phyloP scores from a whole-genome alignment of 2,329 filamentous ascomycete genomes.

The Penicillium sp. region DNA sequence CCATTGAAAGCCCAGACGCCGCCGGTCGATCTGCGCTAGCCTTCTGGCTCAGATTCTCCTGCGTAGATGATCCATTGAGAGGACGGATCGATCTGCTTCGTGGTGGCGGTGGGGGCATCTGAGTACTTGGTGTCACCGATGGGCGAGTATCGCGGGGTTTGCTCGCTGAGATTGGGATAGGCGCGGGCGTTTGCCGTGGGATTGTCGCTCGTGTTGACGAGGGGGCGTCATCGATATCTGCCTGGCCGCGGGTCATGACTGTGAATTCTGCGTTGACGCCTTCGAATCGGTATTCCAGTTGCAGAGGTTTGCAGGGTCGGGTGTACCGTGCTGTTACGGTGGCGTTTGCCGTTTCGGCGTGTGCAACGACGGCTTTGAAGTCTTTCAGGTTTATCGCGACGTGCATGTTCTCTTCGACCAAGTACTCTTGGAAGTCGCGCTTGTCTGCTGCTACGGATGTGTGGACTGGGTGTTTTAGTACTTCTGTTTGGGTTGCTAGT shows the following conservation, averaged over 20 bases:
- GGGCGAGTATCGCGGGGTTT: slow-evolving; percentile 10
- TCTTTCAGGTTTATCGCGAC: slow-evolving; percentile 65
- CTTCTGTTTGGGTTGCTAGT: slow-evolving; percentile 45
- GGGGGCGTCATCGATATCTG: slow-evolving; percentile 39
- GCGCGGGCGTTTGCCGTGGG: slow-evolving; percentile 39
- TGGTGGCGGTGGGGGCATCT: slow-evolving; percentile 33
- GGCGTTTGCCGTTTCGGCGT: slow-evolving; percentile 60
- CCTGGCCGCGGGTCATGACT: slow-evolving; percentile 64
- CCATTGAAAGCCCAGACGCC: slow-evolving; percentile 33
- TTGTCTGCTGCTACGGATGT: slow-evolving; percentile 63
- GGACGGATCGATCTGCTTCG: slow-evolving; percentile 35
- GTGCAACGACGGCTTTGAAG: slow-evolving; percentile 63
- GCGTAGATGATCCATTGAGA: slow-evolving; percentile 33
- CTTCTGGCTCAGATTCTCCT: slow-evolving; percentile 22
- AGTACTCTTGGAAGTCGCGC: slow-evolving; percentile 61
- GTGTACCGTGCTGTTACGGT: slow-evolving; percentile 60
- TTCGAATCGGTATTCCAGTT: slow-evolving; percentile 58
- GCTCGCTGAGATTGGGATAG: slow-evolving; percentile 21
- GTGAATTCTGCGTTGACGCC: slow-evolving; percentile 62
- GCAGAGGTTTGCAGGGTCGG: slow-evolving; percentile 58
- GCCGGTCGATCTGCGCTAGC: slow-evolving; percentile 30
- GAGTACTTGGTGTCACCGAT: slow-evolving; percentile 15
- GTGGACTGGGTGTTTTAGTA: slow-evolving; percentile 64
- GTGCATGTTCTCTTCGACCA: slow-evolving; percentile 59
- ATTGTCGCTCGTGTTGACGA: slow-evolving; percentile 43